Conservation (phyloP, 352 stramenopile genomes). For the Pythium volutum region DNA sequence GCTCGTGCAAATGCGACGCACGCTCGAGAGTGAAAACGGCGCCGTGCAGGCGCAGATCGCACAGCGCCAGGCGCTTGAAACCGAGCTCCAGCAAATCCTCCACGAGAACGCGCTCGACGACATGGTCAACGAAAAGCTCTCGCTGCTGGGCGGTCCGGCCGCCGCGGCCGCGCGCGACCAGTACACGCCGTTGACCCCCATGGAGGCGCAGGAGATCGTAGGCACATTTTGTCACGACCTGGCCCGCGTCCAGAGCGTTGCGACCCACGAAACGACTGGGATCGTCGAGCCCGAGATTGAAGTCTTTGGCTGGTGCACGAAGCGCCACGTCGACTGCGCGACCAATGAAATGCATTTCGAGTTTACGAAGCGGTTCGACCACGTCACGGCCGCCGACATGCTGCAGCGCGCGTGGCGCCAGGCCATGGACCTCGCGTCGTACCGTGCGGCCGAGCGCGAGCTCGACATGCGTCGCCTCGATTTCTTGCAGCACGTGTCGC, state of each 20-base stretch:
- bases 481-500: conserved; percentile 33
- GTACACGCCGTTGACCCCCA: conserved; percentile 22
- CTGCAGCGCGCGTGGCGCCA: conserved; percentile 29
- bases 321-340: conserved; percentile 28
- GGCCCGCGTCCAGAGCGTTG: conserved; percentile 14
- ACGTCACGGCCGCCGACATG: conserved; percentile 26
- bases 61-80: conserved; percentile 14
- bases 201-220: conserved; percentile 16
- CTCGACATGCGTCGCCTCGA: conserved; percentile 31
- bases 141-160: conserved; percentile 21
- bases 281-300: conserved; percentile 14
- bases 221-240: conserved; percentile 24
- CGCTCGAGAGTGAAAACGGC: conserved; percentile 31
- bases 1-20: conserved; percentile 29
- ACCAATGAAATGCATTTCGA: conserved; percentile 45
- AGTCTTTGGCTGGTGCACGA: conserved; percentile 39
- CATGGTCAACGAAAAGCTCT: conserved; percentile 31
- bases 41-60: conserved; percentile 14
- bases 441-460: conserved; percentile 14
- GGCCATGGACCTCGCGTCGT: conserved; percentile 25
- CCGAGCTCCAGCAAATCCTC: conserved; percentile 24
- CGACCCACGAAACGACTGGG: background rate
- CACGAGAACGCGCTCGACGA: conserved; percentile 29
- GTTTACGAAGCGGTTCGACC: conserved; percentile 32
- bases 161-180: background rate